Percentiles rank a stretch among this genome's conserved stretches.
phyloP scores from a whole-genome alignment of 1,284 basidiomycete genomes.

The Ceratobasidium papillatum region DNA sequence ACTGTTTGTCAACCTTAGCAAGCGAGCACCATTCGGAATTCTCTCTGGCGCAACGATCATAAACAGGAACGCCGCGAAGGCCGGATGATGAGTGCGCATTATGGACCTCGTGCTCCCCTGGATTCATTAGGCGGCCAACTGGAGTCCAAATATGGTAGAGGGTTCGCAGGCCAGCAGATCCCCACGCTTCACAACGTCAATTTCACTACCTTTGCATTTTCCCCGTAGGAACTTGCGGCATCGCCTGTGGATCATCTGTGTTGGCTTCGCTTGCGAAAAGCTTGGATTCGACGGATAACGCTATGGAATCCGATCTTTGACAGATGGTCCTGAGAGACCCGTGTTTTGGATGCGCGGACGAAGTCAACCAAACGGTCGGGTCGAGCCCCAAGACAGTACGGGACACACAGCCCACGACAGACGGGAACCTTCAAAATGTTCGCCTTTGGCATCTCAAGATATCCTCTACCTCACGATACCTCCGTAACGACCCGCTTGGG shows the following conservation, averaged over 20 bases:
- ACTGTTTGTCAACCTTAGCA: neutral
- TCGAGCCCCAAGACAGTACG: slow-evolving; percentile 7
- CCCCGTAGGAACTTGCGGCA: neutral
- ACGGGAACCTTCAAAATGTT: slow-evolving; percentile 32
- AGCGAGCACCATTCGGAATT: neutral
- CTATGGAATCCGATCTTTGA: slow-evolving; percentile 36
- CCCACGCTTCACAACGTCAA: neutral
- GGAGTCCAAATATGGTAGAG: neutral
- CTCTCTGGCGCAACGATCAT: neutral
- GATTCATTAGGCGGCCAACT: slow-evolving; percentile 19
- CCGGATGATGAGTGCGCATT: slow-evolving; percentile 4
- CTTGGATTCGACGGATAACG: slow-evolving; percentile 9
- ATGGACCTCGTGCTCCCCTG: slow-evolving; percentile 8
- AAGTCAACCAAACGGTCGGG: slow-evolving; percentile 3
- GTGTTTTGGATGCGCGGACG: slow-evolving; percentile 9
- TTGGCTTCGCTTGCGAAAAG: slow-evolving; percentile 27
- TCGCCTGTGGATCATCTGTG: neutral
- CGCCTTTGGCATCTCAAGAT: slow-evolving; percentile 11
- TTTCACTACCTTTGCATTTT: slow-evolving; percentile 8
- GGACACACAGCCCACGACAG: slow-evolving; percentile 33
- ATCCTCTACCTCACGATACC: slow-evolving; percentile 12
- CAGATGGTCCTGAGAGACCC: slow-evolving; percentile 28
- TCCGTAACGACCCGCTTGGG: slow-evolving; percentile 8
- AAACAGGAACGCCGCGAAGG: slow-evolving; percentile 31
- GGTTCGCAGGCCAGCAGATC: neutral